A percentile compares a stretch with the other conserved stretches of the same genome.
Conservation (phyloP, 495 filamentous ascomycete genomes). For the Neurospora intermedia region DNA sequence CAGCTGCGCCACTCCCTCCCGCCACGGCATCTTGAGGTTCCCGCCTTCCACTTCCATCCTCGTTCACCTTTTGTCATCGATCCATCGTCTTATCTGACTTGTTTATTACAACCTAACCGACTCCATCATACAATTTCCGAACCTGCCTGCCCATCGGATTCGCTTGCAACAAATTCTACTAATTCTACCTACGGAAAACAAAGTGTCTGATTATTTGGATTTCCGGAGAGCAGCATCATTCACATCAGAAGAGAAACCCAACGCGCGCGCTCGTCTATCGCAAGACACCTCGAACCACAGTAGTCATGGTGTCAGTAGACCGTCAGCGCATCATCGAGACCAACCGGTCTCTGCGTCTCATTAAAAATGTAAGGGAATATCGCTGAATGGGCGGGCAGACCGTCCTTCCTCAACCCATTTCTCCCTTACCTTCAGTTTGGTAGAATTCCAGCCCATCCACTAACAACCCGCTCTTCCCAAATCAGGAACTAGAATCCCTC, state of each 20-base stretch:
- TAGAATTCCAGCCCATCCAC: neutral
- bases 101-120: neutral
- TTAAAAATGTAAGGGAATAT: slow-evolving; percentile 58
- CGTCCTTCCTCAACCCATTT: neutral
- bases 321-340: slow-evolving; percentile 45
- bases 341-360: slow-evolving; percentile 74
- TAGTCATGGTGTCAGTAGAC: slow-evolving; percentile 31
- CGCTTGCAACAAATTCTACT: neutral
- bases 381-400: neutral
- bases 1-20: neutral
- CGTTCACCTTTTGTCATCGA: neutral
- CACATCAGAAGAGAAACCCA: neutral
- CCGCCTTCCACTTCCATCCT: neutral
- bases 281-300: neutral
- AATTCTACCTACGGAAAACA: neutral
- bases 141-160: neutral
- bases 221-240: neutral
- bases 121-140: neutral
- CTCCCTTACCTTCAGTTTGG: neutral
- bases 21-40: neutral
- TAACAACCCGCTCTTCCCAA: neutral
- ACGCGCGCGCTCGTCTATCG: neutral
- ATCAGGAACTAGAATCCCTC: slow-evolving; percentile 84
- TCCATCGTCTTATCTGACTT: neutral
- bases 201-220: neutral